These are phyloP conservation scores for Neurospora hispaniola DNA, from an alignment of 495 filamentous ascomycete species.

Conservation along the genomic window DNA sequence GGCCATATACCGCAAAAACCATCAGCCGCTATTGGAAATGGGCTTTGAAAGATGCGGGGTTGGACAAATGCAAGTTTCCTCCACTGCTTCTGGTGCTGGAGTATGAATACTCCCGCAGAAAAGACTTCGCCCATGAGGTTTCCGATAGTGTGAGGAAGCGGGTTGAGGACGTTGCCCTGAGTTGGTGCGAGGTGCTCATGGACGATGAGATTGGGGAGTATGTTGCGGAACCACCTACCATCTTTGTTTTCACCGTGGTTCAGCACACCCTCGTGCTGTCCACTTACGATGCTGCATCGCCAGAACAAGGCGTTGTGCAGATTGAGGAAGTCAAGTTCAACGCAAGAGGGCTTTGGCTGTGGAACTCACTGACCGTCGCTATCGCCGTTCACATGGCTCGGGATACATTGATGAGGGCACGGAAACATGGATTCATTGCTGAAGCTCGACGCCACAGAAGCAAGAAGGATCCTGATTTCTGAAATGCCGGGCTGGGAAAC, in stretches of 20 bases:
- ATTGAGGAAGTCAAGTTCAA: conserved; percentile 15
- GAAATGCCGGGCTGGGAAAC: neutral
- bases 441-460: neutral
- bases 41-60: conserved; percentile 14
- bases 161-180: conserved; percentile 8
- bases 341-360: conserved; percentile 20
- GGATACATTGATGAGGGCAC: conserved; percentile 8
- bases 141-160: conserved; percentile 8
- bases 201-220: neutral
- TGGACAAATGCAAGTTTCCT: conserved; percentile 4
- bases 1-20: conserved; percentile 9
- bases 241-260: conserved; percentile 19
- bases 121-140: conserved; percentile 7
- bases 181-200: conserved; percentile 12
- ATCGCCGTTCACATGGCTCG: conserved; percentile 18
- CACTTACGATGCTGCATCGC: conserved; percentile 13
- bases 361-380: conserved; percentile 24
- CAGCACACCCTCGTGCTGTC: conserved; percentile 20
- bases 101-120: conserved; percentile 6
- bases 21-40: conserved; percentile 18
- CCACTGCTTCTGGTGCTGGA: conserved; percentile 11
- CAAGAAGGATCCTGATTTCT: conserved; percentile 16
- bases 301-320: conserved; percentile 11
- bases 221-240: conserved; percentile 12
- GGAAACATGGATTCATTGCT: conserved; percentile 1